Evolutionary conservation across 2,329 filamentous ascomycete genomes (phyloP).

Genomic region (Aspergillus sp.): DNA sequence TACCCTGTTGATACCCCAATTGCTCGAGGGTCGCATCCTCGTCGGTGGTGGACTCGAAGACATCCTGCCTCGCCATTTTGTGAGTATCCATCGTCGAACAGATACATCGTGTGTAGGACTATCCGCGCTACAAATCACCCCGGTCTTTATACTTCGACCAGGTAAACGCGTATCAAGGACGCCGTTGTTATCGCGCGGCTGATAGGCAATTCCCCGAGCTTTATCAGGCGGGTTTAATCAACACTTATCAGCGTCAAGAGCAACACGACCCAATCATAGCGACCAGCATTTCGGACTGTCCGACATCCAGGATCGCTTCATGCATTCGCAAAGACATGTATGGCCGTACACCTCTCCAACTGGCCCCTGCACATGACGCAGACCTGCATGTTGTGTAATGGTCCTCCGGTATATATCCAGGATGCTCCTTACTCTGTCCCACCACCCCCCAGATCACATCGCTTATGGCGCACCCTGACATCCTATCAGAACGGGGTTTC

Average conservation of each 20-base stretch:
- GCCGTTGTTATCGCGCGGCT: background rate
- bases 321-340: no score
- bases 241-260: background rate
- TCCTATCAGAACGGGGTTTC: no score
- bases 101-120: background rate
- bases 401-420: background rate
- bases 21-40: constrained; percentile 30
- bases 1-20: constrained; percentile 33
- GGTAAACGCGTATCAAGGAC: background rate
- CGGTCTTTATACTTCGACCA: background rate
- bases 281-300: background rate
- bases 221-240: background rate
- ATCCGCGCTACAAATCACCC: background rate
- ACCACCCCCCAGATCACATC: no score
- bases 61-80: constrained; percentile 5
- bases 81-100: background rate
- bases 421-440: no score
- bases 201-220: background rate
- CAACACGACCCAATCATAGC: background rate
- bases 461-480: no score
- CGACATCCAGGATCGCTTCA: background rate
- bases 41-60: constrained; percentile 10
- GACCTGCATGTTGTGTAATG: no score
- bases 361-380: no score
- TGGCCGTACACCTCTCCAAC: no score